Conservation (phyloP, 495 filamentous ascomycete species). For the Sabuloglossum arenarium region DNA sequence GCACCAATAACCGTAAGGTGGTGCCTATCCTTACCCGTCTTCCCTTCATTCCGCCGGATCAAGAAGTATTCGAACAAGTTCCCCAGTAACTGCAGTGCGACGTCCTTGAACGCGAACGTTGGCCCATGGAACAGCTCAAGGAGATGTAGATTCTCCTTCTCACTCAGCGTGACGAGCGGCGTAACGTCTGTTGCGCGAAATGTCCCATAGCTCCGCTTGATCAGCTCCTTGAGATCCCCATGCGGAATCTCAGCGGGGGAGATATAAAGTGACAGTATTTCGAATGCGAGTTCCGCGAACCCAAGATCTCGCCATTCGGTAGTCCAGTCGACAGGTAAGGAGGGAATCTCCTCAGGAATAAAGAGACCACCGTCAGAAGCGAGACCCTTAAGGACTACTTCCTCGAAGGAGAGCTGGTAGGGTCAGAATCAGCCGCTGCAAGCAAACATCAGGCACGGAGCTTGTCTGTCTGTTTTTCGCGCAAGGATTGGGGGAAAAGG, state of each 20-base stretch:
- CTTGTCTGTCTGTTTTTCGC: no score
- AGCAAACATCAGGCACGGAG: no score
- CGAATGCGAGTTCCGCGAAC: constrained; percentile 59
- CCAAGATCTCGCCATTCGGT: constrained; percentile 49
- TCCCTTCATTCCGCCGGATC: constrained; percentile 55
- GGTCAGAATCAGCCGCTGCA: constrained; percentile 6
- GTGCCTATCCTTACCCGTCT: constrained; percentile 46
- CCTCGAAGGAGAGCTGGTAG: constrained; percentile 66
- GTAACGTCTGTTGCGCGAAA: constrained; percentile 60
- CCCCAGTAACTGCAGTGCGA: constrained; percentile 74
- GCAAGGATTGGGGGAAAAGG: neutral
- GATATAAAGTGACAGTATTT: constrained; percentile 64
- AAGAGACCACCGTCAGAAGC: constrained; percentile 79
- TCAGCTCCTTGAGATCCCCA: constrained; percentile 59
- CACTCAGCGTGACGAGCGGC: constrained; percentile 45
- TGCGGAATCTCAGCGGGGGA: constrained; percentile 60
- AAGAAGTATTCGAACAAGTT: constrained; percentile 96
- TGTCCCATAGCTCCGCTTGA: constrained; percentile 60
- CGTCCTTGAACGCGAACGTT: constrained; percentile 88
- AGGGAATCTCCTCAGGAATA: constrained; percentile 65
- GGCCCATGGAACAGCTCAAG: constrained; percentile 97
- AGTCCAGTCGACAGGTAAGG: constrained; percentile 37
- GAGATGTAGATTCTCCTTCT: constrained; percentile 49
- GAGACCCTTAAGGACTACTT: constrained; percentile 77
- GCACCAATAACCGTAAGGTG: constrained; percentile 83